Percentiles rank a stretch among this genome's conserved stretches.
Conservation (phyloP, 352 stramenopile genomes). For the Phytopythium aichiense region DNA sequence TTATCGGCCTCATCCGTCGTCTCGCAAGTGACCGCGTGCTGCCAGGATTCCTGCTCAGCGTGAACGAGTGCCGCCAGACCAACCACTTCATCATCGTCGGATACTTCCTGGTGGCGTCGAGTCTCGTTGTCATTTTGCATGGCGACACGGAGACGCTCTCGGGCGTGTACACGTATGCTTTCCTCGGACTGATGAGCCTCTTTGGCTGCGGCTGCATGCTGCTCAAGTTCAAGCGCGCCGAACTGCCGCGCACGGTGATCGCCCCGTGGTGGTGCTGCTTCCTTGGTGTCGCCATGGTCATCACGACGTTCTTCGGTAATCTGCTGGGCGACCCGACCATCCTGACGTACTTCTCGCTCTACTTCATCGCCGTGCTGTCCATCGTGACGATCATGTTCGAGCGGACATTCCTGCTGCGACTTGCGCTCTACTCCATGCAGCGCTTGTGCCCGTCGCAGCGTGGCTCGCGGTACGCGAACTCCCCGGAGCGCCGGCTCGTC, state of each 20-base stretch:
- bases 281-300: constrained; percentile 75
- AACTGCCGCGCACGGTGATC: constrained; percentile 83
- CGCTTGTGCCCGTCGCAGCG: constrained; percentile 65
- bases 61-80: constrained; percentile 82
- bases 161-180: constrained; percentile 95
- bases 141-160: constrained; percentile 90
- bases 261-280: constrained; percentile 88
- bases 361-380: constrained; percentile 77
- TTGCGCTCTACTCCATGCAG: constrained; percentile 77
- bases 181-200: constrained; percentile 93
- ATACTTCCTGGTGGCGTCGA: constrained; percentile 88
- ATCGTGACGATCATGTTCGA: constrained; percentile 90
- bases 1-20: constrained; percentile 88
- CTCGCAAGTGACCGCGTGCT: constrained; percentile 90
- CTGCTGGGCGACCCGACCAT: constrained; percentile 82
- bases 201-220: constrained; percentile 93
- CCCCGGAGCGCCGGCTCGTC: constrained; percentile 20
- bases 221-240: constrained; percentile 93
- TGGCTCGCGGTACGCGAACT: neutral
- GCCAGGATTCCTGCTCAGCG: constrained; percentile 69
- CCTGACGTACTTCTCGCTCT: constrained; percentile 88
- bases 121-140: constrained; percentile 87
- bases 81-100: constrained; percentile 92
- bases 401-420: constrained; percentile 80
- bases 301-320: constrained; percentile 84